Conservation (phyloP, 345 rosid species). For the Populus tremula region DNA sequence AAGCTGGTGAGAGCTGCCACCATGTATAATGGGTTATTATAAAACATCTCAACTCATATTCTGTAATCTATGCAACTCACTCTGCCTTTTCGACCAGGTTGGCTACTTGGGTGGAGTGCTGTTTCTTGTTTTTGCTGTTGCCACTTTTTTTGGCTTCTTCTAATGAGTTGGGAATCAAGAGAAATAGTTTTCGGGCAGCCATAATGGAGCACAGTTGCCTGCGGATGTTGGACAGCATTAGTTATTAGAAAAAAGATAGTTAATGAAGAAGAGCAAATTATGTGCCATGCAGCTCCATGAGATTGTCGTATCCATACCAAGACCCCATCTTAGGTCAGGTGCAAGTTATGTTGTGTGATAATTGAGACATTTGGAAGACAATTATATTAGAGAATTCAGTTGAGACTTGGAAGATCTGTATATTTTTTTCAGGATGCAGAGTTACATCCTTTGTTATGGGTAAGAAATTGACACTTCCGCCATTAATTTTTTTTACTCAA, state of each 20-base stretch:
- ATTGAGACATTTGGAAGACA: not conserved
- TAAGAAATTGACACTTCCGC: not conserved
- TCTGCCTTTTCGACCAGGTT: slow-evolving; percentile 56
- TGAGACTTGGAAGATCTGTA: not conserved
- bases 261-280: not conserved
- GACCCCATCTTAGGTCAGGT: not conserved
- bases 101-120: slow-evolving; percentile 84
- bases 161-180: slow-evolving; percentile 22
- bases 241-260: not conserved
- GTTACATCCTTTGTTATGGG: not conserved
- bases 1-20: slow-evolving; percentile 54
- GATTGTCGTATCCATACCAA: not conserved
- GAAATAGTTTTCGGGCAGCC: slow-evolving; percentile 9
- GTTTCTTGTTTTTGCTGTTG: slow-evolving; percentile 81
- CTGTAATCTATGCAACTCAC: slow-evolving; percentile 11
- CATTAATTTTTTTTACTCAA: not conserved
- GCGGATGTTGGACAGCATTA: not conserved
- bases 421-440: not conserved
- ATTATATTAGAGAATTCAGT: not conserved
- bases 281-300: not conserved
- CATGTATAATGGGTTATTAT: not conserved
- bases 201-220: not conserved
- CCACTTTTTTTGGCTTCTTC: slow-evolving; percentile 88
- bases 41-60: not conserved
- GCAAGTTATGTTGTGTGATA: not conserved